A percentile compares a stretch with the other conserved stretches of the same genome.
Conservation (phyloP, 73 alveolate species). For the Breviolum minutum region DNA sequence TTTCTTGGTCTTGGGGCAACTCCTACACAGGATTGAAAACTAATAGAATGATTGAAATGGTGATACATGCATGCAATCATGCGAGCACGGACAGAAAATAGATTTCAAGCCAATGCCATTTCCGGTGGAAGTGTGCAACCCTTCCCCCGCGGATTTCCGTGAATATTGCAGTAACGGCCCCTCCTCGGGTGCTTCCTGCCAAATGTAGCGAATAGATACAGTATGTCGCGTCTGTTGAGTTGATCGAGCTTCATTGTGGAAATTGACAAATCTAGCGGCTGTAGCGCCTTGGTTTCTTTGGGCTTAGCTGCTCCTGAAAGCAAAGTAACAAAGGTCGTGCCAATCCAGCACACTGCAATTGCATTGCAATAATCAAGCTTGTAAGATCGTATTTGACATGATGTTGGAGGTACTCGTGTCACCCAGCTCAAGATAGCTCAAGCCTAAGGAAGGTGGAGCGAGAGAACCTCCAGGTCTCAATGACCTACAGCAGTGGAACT, state of each 20-base stretch:
- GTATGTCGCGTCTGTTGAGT: no score
- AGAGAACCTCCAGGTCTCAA: constrained; percentile 76
- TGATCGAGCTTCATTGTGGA: neutral
- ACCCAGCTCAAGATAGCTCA: neutral
- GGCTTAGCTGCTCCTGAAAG: constrained; percentile 44
- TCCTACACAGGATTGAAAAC: neutral
- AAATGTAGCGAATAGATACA: neutral
- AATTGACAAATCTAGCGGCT: neutral
- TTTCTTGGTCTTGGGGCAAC: constrained; percentile 54
- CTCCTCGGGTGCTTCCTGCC: constrained; percentile 20
- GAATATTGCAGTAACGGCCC: neutral
- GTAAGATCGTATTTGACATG: neutral
- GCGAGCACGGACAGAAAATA: neutral
- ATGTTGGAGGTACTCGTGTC: neutral
- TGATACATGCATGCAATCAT: neutral
- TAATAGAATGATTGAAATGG: no score
- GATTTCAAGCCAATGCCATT: neutral
- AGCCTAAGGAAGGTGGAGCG: constrained; percentile 34
- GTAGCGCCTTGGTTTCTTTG: constrained; percentile 17
- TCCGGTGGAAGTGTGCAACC: neutral
- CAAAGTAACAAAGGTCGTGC: neutral
- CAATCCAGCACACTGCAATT: neutral
- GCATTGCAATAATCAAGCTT: neutral
- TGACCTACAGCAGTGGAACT: neutral
- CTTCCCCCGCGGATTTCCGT: neutral